Percentiles rank a stretch among this genome's conserved stretches.
These are phyloP conservation scores for Leccinum variicolor DNA, from an alignment of 768 basidiomycete species.

Conservation along the genomic window DNA sequence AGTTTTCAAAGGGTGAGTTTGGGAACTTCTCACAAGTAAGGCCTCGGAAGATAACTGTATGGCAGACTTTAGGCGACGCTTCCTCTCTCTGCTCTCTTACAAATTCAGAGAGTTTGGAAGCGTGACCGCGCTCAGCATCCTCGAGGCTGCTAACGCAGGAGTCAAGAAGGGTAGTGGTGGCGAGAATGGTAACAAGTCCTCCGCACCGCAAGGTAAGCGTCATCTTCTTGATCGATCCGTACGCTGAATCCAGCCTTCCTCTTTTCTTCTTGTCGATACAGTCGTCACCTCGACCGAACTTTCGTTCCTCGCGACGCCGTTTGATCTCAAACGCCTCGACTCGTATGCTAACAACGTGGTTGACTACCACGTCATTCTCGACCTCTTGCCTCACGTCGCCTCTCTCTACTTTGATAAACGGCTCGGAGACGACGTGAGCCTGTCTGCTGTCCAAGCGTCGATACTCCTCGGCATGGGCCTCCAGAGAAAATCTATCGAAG, in stretches of 20 bases:
- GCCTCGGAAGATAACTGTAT: not conserved
- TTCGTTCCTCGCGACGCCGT: conserved; percentile 72
- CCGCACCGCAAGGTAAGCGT: conserved; percentile 14
- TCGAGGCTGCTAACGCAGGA: conserved; percentile 78
- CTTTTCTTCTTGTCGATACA: not conserved
- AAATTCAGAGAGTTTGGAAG: conserved; percentile 94
- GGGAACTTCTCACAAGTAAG: not conserved
- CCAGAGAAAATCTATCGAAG: conserved; percentile 87
- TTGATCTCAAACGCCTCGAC: conserved; percentile 93
- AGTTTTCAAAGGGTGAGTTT: conserved; percentile 76
- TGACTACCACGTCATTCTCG: conserved; percentile 94
- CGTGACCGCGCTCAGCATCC: conserved; percentile 79
- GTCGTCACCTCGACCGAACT: conserved; percentile 41
- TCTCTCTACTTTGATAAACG: conserved; percentile 82
- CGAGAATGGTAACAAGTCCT: conserved; percentile 35
- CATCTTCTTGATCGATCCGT: not conserved
- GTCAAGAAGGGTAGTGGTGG: conserved; percentile 38
- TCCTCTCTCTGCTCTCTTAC: conserved; percentile 86
- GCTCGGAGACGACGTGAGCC: conserved; percentile 56
- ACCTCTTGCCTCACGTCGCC: conserved; percentile 80
- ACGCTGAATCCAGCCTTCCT: not conserved
- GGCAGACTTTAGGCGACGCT: conserved; percentile 90
- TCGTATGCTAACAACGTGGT: conserved; percentile 95
- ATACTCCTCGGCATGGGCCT: conserved; percentile 87
- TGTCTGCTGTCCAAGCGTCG: conserved; percentile 89